phyloP scores from a whole-genome alignment of 208 protist genomes.

The Herpetomonas muscarum region DNA sequence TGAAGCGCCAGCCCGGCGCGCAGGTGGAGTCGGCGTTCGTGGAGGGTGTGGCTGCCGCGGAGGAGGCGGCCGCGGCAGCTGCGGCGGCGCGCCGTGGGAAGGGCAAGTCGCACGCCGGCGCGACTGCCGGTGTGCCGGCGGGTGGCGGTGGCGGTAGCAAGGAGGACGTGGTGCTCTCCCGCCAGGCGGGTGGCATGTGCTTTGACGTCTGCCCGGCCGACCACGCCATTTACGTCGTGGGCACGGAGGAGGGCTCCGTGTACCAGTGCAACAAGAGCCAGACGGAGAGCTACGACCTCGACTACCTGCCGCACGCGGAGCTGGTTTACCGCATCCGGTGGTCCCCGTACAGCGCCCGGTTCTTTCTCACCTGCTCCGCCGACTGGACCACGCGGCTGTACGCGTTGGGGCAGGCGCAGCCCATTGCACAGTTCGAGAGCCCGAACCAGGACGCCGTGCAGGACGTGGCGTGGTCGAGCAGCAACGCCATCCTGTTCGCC shows the following conservation, averaged over 20 bases:
- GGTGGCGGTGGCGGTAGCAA: slow-evolving; percentile 14
- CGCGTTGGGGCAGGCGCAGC: slow-evolving; percentile 50
- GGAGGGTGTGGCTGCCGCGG: slow-evolving; percentile 48
- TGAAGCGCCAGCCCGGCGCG: slow-evolving; percentile 84
- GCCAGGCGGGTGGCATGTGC: slow-evolving; percentile 92
- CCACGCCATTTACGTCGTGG: slow-evolving; percentile 91
- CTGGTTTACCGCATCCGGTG: slow-evolving; percentile 93
- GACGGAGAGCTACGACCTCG: slow-evolving; percentile 93
- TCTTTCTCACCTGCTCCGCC: slow-evolving; percentile 94
- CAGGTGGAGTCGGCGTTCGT: slow-evolving; percentile 69
- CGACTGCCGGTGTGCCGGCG: not conserved
- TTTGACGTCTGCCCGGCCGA: slow-evolving; percentile 91
- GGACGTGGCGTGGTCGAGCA: slow-evolving; percentile 93
- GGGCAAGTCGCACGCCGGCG: not conserved
- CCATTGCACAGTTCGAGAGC: slow-evolving; percentile 82
- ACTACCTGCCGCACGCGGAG: slow-evolving; percentile 90
- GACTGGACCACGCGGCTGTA: slow-evolving; percentile 96
- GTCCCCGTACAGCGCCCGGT: slow-evolving; percentile 87
- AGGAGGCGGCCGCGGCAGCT: slow-evolving; percentile 33
- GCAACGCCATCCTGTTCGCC: slow-evolving; percentile 90
- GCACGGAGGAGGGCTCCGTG: slow-evolving; percentile 94
- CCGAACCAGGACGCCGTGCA: slow-evolving; percentile 84
- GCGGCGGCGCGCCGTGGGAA: slow-evolving; percentile 5
- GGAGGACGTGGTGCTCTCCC: slow-evolving; percentile 88
- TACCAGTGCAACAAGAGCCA: slow-evolving; percentile 96